Percentiles rank a stretch among this genome's conserved stretches.
These are phyloP conservation scores for Plasmodium gaboni DNA, from an alignment of 169 alveolate genomes.

Conservation along the genomic window DNA sequence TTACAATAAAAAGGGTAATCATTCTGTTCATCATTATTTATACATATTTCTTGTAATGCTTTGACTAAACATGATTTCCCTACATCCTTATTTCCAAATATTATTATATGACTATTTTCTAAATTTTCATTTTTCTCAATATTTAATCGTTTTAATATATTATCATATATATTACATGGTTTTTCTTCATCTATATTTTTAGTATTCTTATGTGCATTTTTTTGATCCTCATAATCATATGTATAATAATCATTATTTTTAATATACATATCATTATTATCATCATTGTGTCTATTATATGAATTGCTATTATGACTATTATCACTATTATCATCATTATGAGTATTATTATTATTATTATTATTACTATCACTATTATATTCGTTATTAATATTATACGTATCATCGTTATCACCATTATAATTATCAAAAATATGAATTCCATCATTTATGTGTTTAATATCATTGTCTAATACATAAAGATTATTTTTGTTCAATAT, in stretches of 20 bases:
- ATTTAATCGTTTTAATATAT: slow-evolving; percentile 59
- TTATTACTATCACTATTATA: background rate
- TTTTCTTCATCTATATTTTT: background rate
- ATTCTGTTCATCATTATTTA: slow-evolving; percentile 8
- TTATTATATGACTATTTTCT: slow-evolving; percentile 63
- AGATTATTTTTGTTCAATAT: too few species aligned
- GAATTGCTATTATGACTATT: background rate
- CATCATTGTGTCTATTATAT: background rate
- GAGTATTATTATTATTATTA: background rate
- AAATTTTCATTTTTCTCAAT: slow-evolving; percentile 32
- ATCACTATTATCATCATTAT: background rate
- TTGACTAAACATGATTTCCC: slow-evolving; percentile 50
- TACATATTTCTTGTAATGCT: slow-evolving; percentile 29
- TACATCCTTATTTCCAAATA: slow-evolving; percentile 66
- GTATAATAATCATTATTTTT: background rate
- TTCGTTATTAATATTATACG: background rate
- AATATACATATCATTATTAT: background rate
- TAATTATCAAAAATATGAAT: too few species aligned
- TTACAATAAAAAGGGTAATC: slow-evolving; percentile 4
- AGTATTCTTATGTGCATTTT: background rate
- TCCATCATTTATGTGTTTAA: too few species aligned
- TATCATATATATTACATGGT: slow-evolving; percentile 22
- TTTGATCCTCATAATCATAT: background rate
- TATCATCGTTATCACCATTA: background rate
- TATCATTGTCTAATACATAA: too few species aligned